Evolutionary conservation across 805 yeast species (phyloP).

Genomic region (Kluyveromyces nonfermentans): DNA sequence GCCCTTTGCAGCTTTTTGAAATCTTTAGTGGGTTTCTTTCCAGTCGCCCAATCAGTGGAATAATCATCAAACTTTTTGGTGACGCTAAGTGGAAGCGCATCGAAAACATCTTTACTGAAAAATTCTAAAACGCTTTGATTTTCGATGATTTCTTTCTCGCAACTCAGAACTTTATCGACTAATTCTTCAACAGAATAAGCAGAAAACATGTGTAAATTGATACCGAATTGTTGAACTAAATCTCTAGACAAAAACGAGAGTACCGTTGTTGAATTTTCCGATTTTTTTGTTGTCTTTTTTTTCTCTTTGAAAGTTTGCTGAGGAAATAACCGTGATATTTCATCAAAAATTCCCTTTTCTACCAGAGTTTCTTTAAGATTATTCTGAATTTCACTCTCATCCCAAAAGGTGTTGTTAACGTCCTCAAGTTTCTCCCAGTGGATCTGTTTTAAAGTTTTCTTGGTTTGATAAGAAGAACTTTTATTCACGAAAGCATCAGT

Average conservation of each 20-base stretch:
- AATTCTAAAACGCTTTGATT: conserved; percentile 59
- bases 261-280: conserved; percentile 29
- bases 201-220: conserved; percentile 59
- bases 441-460: conserved; percentile 59
- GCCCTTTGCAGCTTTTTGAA: conserved; percentile 53
- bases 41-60: conserved; percentile 37
- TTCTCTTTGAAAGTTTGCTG: conserved; percentile 35
- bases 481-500: not conserved
- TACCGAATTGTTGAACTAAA: conserved; percentile 70
- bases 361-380: conserved; percentile 43
- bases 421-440: conserved; percentile 73
- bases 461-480: conserved; percentile 36
- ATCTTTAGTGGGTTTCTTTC: conserved; percentile 34
- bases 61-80: conserved; percentile 56
- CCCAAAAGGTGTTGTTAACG: conserved; percentile 58
- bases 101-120: conserved; percentile 55
- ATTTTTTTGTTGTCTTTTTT: conserved; percentile 28
- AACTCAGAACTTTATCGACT: conserved; percentile 43
- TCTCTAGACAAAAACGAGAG: conserved; percentile 57
- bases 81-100: conserved; percentile 47
- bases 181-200: conserved; percentile 44
- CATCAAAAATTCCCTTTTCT: conserved; percentile 54
- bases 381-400: conserved; percentile 28
- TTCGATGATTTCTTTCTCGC: conserved; percentile 46
- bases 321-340: conserved; percentile 48